Evolutionary conservation across 495 filamentous ascomycete species (phyloP), one percentile per base, ranked within the genome.

Genomic region (Chlorociboria aeruginascens): DNA sequence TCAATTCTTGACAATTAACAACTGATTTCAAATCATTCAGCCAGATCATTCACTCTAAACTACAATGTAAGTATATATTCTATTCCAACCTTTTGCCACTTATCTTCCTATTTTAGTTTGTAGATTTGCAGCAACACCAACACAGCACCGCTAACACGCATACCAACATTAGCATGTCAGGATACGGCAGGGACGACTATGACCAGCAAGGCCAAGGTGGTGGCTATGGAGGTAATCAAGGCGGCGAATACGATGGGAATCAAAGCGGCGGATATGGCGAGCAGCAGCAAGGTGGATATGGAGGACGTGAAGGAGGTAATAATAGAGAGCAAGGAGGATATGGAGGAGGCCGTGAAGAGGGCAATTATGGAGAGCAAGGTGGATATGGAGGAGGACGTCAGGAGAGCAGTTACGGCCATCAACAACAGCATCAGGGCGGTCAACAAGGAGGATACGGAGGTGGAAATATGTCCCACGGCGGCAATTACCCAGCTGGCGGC

Each of bases 401-500:
- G n/a, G 41, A 16, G 44, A 42, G n/a, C 14, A 20, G 17, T 12
- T 14, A 46, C n/a, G 16, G 36, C 6, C 33, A 42, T 28, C 46
- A 38, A 14, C 40, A 14, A 28, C 44, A 43, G 16, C 43, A 51
- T n/a, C n/a, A n/a, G n/a, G 48, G 31, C 39, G 17, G 29, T 35
- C 33, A 47, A 8, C 40, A 25, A 32, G 40, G 36, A 10, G 45
- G 50, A 10, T 45, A 40, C 10, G 49, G 45, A 25, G 51, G 48
- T 31, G 53, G 56, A 28, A 53, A 53, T 30, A 38, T 41, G 12
- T 37, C 51, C 10, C 51, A 58, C 13, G 49, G 52, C 8, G 55
- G 52, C 11, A 51, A 45, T 39, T 55, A 59, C 33, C 52, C 50
- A 43, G 52, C 52, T 8, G 57, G 57, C 34, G 57, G 56, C 17